Evolutionary conservation across 139 green algal genomes (phyloP).

Genomic region (Desmodesmus armatus): DNA sequence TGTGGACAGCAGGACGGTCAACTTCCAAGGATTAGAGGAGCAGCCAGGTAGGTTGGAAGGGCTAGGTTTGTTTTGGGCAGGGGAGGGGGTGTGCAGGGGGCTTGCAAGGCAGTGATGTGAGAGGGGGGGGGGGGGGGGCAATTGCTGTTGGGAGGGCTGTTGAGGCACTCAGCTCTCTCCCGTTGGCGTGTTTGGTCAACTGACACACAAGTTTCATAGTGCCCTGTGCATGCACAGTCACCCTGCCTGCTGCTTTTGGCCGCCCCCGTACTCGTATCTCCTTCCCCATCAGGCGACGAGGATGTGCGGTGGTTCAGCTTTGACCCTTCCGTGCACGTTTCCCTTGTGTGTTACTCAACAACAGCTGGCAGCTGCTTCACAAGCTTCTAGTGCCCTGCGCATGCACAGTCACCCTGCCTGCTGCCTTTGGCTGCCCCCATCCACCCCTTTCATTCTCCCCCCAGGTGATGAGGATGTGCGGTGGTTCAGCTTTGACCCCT

Average conservation of each 20-base stretch:
- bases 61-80: no score
- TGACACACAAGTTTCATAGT: no score
- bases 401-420: no score
- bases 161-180: no score
- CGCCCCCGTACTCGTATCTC: neutral
- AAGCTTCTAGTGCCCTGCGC: neutral
- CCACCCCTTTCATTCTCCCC: neutral
- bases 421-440: neutral
- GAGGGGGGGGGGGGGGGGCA: no score
- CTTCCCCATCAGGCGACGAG: conserved; percentile 61
- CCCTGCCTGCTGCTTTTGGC: no score
- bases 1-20: conserved; percentile 90
- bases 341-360: neutral
- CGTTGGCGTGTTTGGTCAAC: no score
- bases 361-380: no score
- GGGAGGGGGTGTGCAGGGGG: no score
- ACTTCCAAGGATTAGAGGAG: conserved; percentile 82
- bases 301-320: conserved; percentile 86
- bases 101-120: no score
- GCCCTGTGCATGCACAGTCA: no score
- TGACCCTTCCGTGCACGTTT: neutral
- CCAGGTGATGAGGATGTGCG: conserved; percentile 77
- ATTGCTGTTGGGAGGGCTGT: no score
- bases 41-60: conserved; percentile 85
- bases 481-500: conserved; percentile 95